These are phyloP conservation scores for Triticum timopheevii DNA, from an alignment of 176 grass and related monocot species.

Conservation along the genomic window DNA sequence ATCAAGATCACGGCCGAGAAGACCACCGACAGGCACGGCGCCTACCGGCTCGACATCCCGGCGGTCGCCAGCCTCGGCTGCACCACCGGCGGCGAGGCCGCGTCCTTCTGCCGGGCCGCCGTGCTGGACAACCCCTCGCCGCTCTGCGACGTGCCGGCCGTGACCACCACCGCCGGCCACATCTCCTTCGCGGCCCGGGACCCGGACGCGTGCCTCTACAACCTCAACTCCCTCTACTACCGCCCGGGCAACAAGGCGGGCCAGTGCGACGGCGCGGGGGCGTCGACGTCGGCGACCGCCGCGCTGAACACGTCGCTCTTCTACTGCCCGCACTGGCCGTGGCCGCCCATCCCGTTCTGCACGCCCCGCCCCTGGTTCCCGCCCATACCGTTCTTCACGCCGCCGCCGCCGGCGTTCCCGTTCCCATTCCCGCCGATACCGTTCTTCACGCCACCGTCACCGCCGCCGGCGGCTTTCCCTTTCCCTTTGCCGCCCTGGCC, in stretches of 20 bases:
- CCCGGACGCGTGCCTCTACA: constrained; percentile 54
- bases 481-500: constrained; percentile 44
- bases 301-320: constrained; percentile 62
- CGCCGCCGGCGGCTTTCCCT: constrained; percentile 48
- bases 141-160: constrained; percentile 63
- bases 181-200: constrained; percentile 35
- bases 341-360: constrained; percentile 72
- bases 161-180: constrained; percentile 60
- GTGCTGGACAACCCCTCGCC: constrained; percentile 57
- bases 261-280: not conserved
- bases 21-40: constrained; percentile 63
- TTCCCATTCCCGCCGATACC: constrained; percentile 52
- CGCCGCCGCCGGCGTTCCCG: constrained; percentile 43
- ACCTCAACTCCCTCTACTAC: constrained; percentile 88
- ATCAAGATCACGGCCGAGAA: constrained; percentile 69
- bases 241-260: constrained; percentile 45
- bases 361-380: constrained; percentile 64
- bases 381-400: constrained; percentile 68
- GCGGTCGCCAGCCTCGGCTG: constrained; percentile 73
- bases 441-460: constrained; percentile 42
- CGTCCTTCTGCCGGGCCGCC: constrained; percentile 68
- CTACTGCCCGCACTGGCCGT: constrained; percentile 85
- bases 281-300: not conserved
- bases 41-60: constrained; percentile 76
- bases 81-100: constrained; percentile 24